Conservation (phyloP, 768 basidiomycete species). For the Austroboletus festivus region DNA sequence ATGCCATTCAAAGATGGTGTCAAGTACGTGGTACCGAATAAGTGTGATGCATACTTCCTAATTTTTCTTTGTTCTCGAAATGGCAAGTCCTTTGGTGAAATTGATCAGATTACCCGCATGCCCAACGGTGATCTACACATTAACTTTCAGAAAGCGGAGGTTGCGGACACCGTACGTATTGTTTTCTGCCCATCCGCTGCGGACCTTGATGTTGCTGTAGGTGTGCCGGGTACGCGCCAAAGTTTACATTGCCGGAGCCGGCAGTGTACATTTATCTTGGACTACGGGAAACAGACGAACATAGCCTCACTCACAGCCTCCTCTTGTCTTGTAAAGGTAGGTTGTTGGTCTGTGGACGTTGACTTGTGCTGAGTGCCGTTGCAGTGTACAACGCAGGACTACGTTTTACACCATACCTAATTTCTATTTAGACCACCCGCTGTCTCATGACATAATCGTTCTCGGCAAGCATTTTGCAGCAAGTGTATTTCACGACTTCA, state of each 20-base stretch:
- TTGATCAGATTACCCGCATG: conserved; percentile 68
- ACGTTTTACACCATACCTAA: conserved; percentile 27
- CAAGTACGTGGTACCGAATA: conserved; percentile 45
- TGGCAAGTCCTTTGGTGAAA: conserved; percentile 67
- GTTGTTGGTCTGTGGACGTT: not conserved
- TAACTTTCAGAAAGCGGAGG: conserved; percentile 69
- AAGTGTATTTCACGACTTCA: conserved; percentile 29
- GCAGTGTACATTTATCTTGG: conserved; percentile 79
- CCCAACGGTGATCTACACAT: conserved; percentile 79
- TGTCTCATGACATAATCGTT: conserved; percentile 29
- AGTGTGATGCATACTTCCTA: not conserved
- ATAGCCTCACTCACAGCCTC: conserved; percentile 8
- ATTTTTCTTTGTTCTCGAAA: conserved; percentile 9
- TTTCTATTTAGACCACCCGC: conserved; percentile 19
- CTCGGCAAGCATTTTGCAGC: conserved; percentile 21
- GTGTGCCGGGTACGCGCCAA: conserved; percentile 77
- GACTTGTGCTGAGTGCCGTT: conserved; percentile 2
- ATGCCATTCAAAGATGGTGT: conserved; percentile 72
- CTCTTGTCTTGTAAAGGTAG: conserved; percentile 26
- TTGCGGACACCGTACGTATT: conserved; percentile 70
- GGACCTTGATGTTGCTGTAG: conserved; percentile 34
- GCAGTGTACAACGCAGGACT: conserved; percentile 28
- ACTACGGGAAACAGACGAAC: conserved; percentile 49
- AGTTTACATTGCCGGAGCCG: conserved; percentile 71
- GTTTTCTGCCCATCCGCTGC: not conserved